phyloP scores from a whole-genome alignment of 768 basidiomycete genomes.

The Trametopsis cervina region DNA sequence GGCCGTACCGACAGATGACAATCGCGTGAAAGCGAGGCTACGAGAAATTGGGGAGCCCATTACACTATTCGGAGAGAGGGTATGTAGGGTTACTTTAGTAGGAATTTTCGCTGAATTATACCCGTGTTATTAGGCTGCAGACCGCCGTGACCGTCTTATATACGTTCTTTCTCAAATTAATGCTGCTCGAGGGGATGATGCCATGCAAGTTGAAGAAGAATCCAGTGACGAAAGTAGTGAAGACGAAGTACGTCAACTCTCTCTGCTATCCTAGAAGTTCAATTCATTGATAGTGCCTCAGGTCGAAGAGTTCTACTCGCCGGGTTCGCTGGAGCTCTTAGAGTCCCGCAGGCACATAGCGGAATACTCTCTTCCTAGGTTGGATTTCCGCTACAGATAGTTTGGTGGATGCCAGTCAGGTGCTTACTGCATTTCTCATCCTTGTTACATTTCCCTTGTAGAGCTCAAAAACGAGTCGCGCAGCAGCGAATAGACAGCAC shows the following conservation, averaged over 20 bases:
- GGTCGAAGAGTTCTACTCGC: slow-evolving; percentile 95
- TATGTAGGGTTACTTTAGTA: slow-evolving; percentile 38
- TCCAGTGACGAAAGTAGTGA: slow-evolving; percentile 65
- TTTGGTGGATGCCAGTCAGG: slow-evolving; percentile 50
- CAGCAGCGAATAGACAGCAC: slow-evolving; percentile 89
- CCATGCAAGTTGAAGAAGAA: slow-evolving; percentile 67
- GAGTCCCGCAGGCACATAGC: slow-evolving; percentile 82
- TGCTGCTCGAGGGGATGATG: slow-evolving; percentile 78
- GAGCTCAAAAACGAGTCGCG: slow-evolving; percentile 91
- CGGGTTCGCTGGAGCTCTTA: slow-evolving; percentile 81
- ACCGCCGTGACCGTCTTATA: slow-evolving; percentile 91
- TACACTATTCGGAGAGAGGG: slow-evolving; percentile 95
- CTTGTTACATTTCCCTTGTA: slow-evolving; percentile 41
- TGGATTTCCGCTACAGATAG: slow-evolving; percentile 51
- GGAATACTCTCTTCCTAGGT: slow-evolving; percentile 94
- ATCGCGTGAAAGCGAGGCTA: slow-evolving; percentile 80
- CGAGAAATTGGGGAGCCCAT: slow-evolving; percentile 96
- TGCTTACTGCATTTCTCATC: slow-evolving; percentile 59
- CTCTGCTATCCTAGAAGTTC: neutral
- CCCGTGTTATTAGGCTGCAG: slow-evolving; percentile 63
- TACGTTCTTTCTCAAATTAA: slow-evolving; percentile 93
- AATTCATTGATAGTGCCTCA: slow-evolving; percentile 23
- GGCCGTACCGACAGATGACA: slow-evolving; percentile 97
- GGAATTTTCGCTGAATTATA: slow-evolving; percentile 11
- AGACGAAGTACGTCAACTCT: slow-evolving; percentile 52